phyloP scores from a whole-genome alignment of 2,329 filamentous ascomycete species.

The Arthroderma sp. region DNA sequence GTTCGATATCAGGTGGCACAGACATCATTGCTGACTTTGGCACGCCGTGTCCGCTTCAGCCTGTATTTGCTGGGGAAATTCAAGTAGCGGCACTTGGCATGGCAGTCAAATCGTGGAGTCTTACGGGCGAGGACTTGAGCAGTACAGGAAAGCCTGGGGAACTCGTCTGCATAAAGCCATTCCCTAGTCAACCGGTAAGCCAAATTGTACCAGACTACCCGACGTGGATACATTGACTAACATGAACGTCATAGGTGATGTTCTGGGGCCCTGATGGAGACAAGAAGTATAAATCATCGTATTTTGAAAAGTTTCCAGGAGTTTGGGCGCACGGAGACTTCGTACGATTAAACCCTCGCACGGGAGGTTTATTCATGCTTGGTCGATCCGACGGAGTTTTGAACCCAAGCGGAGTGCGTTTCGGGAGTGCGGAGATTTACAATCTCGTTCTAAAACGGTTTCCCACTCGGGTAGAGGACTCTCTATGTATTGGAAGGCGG shows the following conservation, averaged over 20 bases:
- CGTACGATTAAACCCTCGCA: slow-evolving; percentile 55
- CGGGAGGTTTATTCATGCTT: slow-evolving; percentile 75
- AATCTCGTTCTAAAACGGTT: slow-evolving; percentile 35
- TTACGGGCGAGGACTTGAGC: background rate
- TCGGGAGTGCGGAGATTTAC: slow-evolving; percentile 38
- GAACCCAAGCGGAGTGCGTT: slow-evolving; percentile 38
- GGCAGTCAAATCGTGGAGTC: slow-evolving; percentile 32
- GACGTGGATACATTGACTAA: no score
- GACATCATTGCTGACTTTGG: slow-evolving; percentile 24
- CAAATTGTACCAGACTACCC: slow-evolving; percentile 10
- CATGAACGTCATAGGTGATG: no score
- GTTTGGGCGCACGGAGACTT: slow-evolving; percentile 96
- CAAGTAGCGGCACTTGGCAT: slow-evolving; percentile 36
- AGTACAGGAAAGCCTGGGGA: slow-evolving; percentile 32
- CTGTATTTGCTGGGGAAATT: slow-evolving; percentile 37
- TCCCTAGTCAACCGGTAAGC: slow-evolving; percentile 37
- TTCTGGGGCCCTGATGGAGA: slow-evolving; percentile 34
- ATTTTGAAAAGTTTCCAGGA: slow-evolving; percentile 33
- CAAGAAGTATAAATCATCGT: slow-evolving; percentile 33
- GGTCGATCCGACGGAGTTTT: slow-evolving; percentile 55
- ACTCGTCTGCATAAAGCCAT: slow-evolving; percentile 36
- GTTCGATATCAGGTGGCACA: slow-evolving; percentile 37
- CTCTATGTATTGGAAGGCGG: slow-evolving; percentile 29
- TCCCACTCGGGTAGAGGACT: slow-evolving; percentile 26
- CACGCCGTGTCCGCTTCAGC: slow-evolving; percentile 26